phyloP scores from a whole-genome alignment of 495 filamentous ascomycete species.

The Jackrogersella multiformis region DNA sequence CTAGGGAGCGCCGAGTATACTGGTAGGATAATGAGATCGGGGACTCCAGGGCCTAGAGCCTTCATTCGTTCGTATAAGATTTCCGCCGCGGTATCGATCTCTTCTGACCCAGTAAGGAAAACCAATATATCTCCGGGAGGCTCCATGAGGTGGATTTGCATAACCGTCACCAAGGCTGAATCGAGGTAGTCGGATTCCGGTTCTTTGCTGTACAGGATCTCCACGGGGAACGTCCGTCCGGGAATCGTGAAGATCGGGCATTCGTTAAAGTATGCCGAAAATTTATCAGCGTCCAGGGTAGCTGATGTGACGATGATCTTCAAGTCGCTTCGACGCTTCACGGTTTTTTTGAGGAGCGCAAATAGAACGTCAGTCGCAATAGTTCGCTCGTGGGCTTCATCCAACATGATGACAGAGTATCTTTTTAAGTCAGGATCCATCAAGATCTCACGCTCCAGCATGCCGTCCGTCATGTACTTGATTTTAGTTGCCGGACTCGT shows the following conservation, averaged over 20 bases:
- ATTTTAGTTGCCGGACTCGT: slow-evolving; percentile 90
- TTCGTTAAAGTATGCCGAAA: slow-evolving; percentile 92
- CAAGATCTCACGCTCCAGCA: slow-evolving; percentile 94
- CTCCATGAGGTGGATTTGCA: slow-evolving; percentile 97
- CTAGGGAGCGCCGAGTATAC: slow-evolving; percentile 93
- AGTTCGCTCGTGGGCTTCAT: slow-evolving; percentile 97
- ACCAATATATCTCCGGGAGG: slow-evolving; percentile 91
- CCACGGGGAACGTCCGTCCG: slow-evolving; percentile 92
- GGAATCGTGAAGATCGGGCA: slow-evolving; percentile 97
- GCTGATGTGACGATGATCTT: slow-evolving; percentile 96
- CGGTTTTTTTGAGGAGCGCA: slow-evolving; percentile 90
- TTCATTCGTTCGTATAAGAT: slow-evolving; percentile 97
- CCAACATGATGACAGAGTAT: slow-evolving; percentile 97
- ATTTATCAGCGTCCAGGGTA: slow-evolving; percentile 97
- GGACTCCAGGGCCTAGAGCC: slow-evolving; percentile 86
- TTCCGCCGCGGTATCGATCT: slow-evolving; percentile 96
- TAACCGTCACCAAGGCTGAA: slow-evolving; percentile 92
- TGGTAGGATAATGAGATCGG: slow-evolving; percentile 90
- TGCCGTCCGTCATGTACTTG: slow-evolving; percentile 99
- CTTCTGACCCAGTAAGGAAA: slow-evolving; percentile 96
- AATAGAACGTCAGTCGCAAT: slow-evolving; percentile 97
- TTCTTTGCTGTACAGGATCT: slow-evolving; percentile 92
- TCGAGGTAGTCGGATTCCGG: slow-evolving; percentile 97
- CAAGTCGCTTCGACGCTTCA: slow-evolving; percentile 85
- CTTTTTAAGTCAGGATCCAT: slow-evolving; percentile 85